Base-by-base conservation (phyloP, 23 red algal genomes). In the Pyropia yezoensis region DNA sequence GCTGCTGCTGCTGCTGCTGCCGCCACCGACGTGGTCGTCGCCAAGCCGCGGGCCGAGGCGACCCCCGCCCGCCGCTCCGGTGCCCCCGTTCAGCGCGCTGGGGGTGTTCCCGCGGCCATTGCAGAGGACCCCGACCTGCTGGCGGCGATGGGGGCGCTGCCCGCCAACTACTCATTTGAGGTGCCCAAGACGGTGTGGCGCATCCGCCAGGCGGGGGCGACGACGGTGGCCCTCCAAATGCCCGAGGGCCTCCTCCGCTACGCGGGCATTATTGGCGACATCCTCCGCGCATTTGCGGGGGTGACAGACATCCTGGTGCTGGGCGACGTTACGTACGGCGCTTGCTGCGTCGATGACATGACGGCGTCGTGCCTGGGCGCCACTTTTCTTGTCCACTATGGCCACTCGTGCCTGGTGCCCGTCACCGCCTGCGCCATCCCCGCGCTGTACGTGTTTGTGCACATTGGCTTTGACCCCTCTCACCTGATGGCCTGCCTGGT, bases 281-380 rank as follows among this genome's bases (percentile, higher is more conserved):
- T 98, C 50, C 28, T 98, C 18, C 33, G 72, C 7, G 54, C 54
- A 14, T 74, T 81, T 34, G 61, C 63, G 8, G 52, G 65, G 9
- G 62, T n/a, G 14, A 55, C 57, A 16, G 52, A 79, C 21, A 49
- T 70, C 18, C 77, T 90, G 14, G 62, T 98, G 1, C 67, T 98
- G 2, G 94, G 65, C 58, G 94, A 98, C 63, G 85, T 98, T 23
- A 91, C 94, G 28, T 98, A 98, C 63, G 94, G 94, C 28, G 94
- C 94, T 0, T 98, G 94, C 60, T 98, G 94, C 50, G 86, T 98
- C 17, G 94, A 98, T 60, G 94, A 98, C 67, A 34, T 88, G 20
- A 74, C 94, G 17, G 94, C 94, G 28, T 32, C 57, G 19, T 65
- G 69, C 15, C 68, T 90, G 22, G 85, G 80, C 27, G 86, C 79